Base-by-base conservation (phyloP, 192 early-diverging fungal genomes). In the Gamsiella multidivaricata region DNA sequence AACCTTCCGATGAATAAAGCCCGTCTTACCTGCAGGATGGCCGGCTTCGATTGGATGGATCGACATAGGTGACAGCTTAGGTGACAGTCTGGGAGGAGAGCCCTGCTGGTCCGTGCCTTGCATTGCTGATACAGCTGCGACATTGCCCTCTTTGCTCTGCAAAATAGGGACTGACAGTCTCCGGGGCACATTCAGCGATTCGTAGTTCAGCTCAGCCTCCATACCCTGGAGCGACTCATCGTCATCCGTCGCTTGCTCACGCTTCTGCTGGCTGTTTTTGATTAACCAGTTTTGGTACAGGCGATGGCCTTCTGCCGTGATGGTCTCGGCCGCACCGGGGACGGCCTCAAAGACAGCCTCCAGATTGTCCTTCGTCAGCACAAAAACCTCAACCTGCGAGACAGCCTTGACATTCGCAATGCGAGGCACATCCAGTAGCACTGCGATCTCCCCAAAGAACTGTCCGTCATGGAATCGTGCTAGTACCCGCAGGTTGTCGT, bases 381-480 rank as follows among this genome's bases (percentile, higher is more conserved):
- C 83, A 80, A 81, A 84, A 17, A 83, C 73, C 42, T 87, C 86
- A 9, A 84, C 69, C 22, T 72, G 43, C 8, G 84, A 84, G 3
- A 87, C 65, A 1, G 84, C 79, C 54, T 78, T 80, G 28, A 82
- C 83, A 43, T 81, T 73, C 1, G 82, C 81, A 31, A 81, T 76
- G 32, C 84, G 58, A 20, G 84, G 86, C 33, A 82, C 69, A 63
- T 85, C 75, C 53, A 87, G 52, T 20, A 87, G 47, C 0, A 82
- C 67, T 11, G 75, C 79, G 49, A 82, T 82, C 50, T 87, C 86
- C 22, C 86, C 86, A 79, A 87, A 87, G 58, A 81, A 84, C 36
- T 81, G 69, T 7, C 82, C 81, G n/a, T 81, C 74, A 1, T 69
- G 62, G 18, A 84, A 69, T 22, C 81, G 67, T 1, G 67, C 78